These are phyloP conservation scores for Juglanconis juglandina DNA, from an alignment of 2,329 filamentous ascomycete species.

Conservation along the genomic window DNA sequence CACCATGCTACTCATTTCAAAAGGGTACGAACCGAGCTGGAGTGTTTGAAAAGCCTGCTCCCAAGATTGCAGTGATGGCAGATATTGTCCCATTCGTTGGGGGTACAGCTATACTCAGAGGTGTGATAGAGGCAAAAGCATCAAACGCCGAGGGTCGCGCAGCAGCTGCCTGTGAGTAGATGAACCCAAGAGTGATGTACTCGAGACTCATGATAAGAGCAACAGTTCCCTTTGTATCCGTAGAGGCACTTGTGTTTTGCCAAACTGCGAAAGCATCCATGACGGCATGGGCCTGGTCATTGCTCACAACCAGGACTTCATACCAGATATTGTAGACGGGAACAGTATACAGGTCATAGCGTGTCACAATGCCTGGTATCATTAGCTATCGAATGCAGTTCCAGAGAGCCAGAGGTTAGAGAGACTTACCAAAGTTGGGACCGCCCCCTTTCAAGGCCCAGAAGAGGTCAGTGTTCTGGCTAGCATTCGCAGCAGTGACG, in stretches of 20 bases:
- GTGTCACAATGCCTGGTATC: neutral
- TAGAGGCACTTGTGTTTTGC: slow-evolving; percentile 22
- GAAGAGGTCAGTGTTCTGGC: slow-evolving; percentile 26
- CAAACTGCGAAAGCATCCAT: slow-evolving; percentile 27
- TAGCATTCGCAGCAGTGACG: slow-evolving; percentile 22
- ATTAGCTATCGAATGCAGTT: neutral
- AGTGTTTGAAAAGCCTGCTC: neutral
- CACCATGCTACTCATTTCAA: neutral
- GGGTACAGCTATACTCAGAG: slow-evolving; percentile 1
- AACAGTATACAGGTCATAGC: slow-evolving; percentile 18
- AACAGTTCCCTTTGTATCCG: slow-evolving; percentile 22
- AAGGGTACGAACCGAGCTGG: neutral
- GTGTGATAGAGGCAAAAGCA: slow-evolving; percentile 21
- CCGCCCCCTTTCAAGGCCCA: slow-evolving; percentile 25
- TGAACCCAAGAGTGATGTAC: slow-evolving; percentile 16
- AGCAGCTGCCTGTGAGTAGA: slow-evolving; percentile 22
- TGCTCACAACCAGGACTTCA: slow-evolving; percentile 17
- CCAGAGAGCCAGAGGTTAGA: neutral
- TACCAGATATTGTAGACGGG: slow-evolving; percentile 26
- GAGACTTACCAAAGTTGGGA: slow-evolving; percentile 25
- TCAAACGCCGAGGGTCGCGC: slow-evolving; percentile 21
- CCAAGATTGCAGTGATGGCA: neutral
- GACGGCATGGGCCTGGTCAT: slow-evolving; percentile 21
- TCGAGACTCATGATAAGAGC: slow-evolving; percentile 21
- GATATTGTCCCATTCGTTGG: slow-evolving; percentile 14